Conservation (phyloP, 495 filamentous ascomycete species). For the Xylaria bambusicola region DNA sequence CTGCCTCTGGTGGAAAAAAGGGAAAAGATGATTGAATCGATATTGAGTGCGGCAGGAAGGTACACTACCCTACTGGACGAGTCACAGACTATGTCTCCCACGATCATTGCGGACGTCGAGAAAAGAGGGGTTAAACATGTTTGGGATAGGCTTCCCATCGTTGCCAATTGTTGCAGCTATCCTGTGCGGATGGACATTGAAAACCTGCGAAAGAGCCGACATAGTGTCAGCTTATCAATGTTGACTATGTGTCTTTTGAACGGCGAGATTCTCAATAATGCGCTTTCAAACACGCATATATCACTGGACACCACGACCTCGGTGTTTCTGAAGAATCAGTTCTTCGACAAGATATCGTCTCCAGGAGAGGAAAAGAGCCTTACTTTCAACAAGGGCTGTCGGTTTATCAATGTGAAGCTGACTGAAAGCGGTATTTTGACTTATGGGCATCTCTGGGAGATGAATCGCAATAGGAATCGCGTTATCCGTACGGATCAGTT, state of each 20-base stretch:
- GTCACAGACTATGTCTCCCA: conserved; percentile 24
- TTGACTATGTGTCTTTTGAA: conserved; percentile 32
- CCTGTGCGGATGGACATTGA: conserved; percentile 19
- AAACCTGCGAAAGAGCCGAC: conserved; percentile 6
- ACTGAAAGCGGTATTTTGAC: background rate
- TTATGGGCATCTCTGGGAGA: background rate
- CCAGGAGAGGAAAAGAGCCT: background rate
- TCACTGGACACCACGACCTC: background rate
- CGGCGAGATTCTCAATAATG: conserved; percentile 26
- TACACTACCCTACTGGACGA: conserved; percentile 23
- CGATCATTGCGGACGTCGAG: conserved; percentile 23
- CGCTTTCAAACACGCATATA: background rate
- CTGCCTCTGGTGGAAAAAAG: background rate
- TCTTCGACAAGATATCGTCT: background rate
- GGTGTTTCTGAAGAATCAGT: background rate
- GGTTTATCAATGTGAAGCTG: background rate
- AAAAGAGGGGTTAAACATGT: conserved; percentile 13
- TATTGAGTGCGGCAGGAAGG: conserved; percentile 21
- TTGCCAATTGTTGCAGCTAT: conserved; percentile 36
- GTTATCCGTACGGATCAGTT: background rate
- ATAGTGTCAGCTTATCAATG: conserved; percentile 29
- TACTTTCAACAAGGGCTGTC: conserved; percentile 4
- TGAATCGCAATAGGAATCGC: no score
- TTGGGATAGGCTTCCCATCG: conserved; percentile 34
- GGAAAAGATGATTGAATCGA: background rate